These are phyloP conservation scores for Pseudogymnoascus sp. DNA, from an alignment of 2,329 filamentous ascomycete species.

Conservation along the genomic window DNA sequence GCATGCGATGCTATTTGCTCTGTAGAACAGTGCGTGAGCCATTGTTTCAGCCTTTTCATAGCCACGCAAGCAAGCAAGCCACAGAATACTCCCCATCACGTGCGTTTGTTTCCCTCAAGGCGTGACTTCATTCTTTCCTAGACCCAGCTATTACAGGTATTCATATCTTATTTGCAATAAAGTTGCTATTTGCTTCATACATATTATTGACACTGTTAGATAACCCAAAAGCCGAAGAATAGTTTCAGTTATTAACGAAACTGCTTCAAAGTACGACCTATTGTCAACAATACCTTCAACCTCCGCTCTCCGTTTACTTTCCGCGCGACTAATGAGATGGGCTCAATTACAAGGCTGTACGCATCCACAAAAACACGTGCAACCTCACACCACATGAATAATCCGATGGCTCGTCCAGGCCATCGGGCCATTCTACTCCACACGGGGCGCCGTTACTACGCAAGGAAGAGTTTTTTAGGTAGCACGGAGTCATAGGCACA, in stretches of 20 bases:
- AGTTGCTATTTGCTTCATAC: background rate
- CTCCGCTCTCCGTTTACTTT: background rate
- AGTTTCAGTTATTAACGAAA: background rate
- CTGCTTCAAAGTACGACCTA: background rate
- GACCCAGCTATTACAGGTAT: background rate
- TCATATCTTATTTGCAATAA: background rate
- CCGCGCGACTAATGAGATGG: background rate
- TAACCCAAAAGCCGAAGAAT: too few relatives aligned
- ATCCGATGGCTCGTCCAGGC: background rate
- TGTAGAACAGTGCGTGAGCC: background rate
- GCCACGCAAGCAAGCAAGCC: background rate
- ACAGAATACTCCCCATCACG: background rate
- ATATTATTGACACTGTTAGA: background rate
- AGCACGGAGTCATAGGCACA: background rate
- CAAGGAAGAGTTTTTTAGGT: background rate
- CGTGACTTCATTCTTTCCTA: too few relatives aligned
- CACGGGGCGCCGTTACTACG: background rate
- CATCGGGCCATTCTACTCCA: background rate
- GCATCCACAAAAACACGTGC: background rate
- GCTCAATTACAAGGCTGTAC: too few relatives aligned
- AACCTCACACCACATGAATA: background rate
- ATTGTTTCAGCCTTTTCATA: background rate
- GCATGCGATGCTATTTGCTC: background rate
- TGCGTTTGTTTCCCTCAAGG: background rate
- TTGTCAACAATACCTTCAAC: background rate